phyloP scores from a whole-genome alignment of 2,329 filamentous ascomycete species.

The Massarina eburnea region DNA sequence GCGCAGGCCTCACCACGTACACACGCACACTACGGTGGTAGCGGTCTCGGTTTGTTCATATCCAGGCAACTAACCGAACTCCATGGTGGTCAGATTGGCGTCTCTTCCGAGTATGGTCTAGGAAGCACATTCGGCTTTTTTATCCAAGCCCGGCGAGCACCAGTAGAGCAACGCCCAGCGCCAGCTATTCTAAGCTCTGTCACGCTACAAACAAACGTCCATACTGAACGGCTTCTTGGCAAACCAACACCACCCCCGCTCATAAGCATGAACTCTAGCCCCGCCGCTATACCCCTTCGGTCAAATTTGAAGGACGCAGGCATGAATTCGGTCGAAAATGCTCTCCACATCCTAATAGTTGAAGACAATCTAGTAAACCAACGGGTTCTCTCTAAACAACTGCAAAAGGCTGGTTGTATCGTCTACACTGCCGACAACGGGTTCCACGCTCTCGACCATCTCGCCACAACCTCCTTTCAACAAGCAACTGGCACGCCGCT shows the following conservation, averaged over 20 bases:
- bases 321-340: neutral
- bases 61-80: slow-evolving; percentile 39
- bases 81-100: slow-evolving; percentile 40
- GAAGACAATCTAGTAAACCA: slow-evolving; percentile 45
- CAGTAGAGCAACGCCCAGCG: neutral
- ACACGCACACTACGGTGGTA: slow-evolving; percentile 38
- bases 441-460: slow-evolving; percentile 28
- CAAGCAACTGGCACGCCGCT: slow-evolving; percentile 18
- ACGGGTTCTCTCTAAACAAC: slow-evolving; percentile 35
- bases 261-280: neutral
- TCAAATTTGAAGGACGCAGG: neutral
- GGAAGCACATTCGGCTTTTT: slow-evolving; percentile 42
- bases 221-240: neutral
- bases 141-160: slow-evolving; percentile 17
- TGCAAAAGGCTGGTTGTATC: slow-evolving; percentile 32
- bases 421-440: slow-evolving; percentile 37
- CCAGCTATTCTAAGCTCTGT: slow-evolving; percentile 1
- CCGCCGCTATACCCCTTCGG: neutral
- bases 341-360: slow-evolving; percentile 34
- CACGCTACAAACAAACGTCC: neutral
- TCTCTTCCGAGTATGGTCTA: slow-evolving; percentile 28
- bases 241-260: neutral
- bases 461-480: slow-evolving; percentile 22
- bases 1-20: slow-evolving; percentile 38
- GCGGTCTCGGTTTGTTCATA: slow-evolving; percentile 41